A percentile compares a stretch with the other conserved stretches of the same genome.
These are phyloP conservation scores for Colletotrichum chrysophilum DNA, from an alignment of 2,329 filamentous ascomycete genomes.

Conservation along the genomic window DNA sequence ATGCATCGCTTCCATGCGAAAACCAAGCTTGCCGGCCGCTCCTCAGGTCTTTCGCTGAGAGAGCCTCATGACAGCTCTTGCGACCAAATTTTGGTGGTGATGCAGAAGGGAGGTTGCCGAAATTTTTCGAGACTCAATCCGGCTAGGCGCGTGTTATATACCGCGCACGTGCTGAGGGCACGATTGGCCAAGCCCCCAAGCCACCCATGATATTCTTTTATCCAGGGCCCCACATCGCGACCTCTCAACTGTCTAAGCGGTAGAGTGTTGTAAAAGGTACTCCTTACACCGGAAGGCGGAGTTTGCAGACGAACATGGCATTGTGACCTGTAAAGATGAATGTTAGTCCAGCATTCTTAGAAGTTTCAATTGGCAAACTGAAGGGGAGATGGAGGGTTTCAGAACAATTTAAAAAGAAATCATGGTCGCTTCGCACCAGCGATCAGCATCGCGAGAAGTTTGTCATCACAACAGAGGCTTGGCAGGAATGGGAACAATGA, in stretches of 20 bases:
- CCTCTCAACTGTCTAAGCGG: neutral
- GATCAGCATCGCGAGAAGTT: neutral
- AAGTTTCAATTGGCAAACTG: no score
- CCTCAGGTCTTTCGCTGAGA: neutral
- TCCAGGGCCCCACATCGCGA: neutral
- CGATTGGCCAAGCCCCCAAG: neutral
- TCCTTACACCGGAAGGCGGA: no score
- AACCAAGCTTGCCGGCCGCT: neutral
- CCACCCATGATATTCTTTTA: neutral
- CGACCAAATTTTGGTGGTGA: neutral
- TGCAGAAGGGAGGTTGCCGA: neutral
- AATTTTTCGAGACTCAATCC: neutral
- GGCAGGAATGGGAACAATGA: neutral
- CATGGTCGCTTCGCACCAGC: neutral
- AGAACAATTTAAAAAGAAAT: neutral
- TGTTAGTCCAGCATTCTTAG: neutral
- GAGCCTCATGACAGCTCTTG: neutral
- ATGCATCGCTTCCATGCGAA: accelerated
- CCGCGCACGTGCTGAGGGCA: neutral
- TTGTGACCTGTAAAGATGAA: neutral
- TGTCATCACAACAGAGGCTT: neutral
- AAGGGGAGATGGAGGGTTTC: neutral
- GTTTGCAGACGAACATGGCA: neutral
- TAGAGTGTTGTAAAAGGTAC: neutral
- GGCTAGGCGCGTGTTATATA: neutral